Evolutionary conservation across 2,329 filamentous ascomycete species (phyloP), one percentile per base, ranked within the genome.

Genomic region (Hirsutella rhossiliensis): DNA sequence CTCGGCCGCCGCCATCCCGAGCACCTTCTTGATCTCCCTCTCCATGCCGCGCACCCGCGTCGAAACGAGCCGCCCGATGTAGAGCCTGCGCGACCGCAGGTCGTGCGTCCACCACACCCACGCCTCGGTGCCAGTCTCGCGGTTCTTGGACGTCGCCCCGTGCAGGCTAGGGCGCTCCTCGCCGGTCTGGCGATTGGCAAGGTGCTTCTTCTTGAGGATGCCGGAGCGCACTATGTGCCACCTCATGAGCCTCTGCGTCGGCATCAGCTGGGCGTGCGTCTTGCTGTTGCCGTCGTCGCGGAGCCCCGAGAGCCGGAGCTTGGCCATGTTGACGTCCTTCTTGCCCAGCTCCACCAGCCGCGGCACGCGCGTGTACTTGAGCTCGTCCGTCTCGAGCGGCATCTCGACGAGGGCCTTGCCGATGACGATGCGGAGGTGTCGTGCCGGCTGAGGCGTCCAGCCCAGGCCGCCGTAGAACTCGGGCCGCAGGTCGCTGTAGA

Each of bases 61-160:
- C 31, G 47, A 20, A 7, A 42, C 43, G 31, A 55, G 13, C 4
- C 47, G 51, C 23, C 46, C 48, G n/a, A 56, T 15, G 37, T 42
- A 42, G 23, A 56, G 50, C 40, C 31, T 45, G 11, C 46, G 46
- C 4, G 29, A 47, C 31, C 54, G 51, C 48, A 57, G 61, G 48
- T 66, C 60, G 45, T 62, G 62, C 32, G 55, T 50, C 63, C 63
- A 67, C 53, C 57, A 62, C 12, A 55, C 49, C 58, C 56, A 63
- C 4, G 53, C 54, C 29, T 49, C 45, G 7, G 31, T 56, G 48
- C 18, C 47, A 36, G 43, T 48, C 13, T 38, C 17, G 18, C 5
- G 9, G 13, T 3, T 37, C 34, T 37, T 37, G 13, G 5, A 17
- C n/a, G 18, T 18, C 9, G 34, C 34, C 9, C 41, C 27, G 41